phyloP scores from a whole-genome alignment of 2,329 filamentous ascomycete species.

The Rasamsonia emersonii region DNA sequence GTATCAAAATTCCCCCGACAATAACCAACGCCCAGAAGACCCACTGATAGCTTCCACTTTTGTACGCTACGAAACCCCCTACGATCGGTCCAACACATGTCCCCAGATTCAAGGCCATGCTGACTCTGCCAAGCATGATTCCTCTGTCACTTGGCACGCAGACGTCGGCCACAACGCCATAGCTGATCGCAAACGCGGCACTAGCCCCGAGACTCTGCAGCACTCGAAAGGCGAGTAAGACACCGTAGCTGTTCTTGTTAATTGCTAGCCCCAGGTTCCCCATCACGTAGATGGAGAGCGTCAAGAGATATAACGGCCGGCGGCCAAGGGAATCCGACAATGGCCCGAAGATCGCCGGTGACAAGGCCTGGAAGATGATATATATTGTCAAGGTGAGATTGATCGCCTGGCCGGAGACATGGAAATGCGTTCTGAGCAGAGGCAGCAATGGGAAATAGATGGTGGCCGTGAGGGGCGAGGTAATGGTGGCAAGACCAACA shows the following conservation, averaged over 20 bases:
- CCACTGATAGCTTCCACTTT: constrained; percentile 25
- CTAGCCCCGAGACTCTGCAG: constrained; percentile 29
- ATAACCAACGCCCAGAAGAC: constrained; percentile 44
- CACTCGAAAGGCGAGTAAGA: constrained; percentile 25
- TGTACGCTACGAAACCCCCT: constrained; percentile 25
- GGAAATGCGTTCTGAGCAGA: constrained; percentile 30
- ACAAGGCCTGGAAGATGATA: constrained; percentile 45
- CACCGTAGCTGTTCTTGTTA: constrained; percentile 20
- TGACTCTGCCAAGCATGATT: constrained; percentile 30
- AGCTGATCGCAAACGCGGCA: constrained; percentile 31
- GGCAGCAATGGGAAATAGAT: constrained; percentile 40
- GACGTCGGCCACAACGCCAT: constrained; percentile 31
- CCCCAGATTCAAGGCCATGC: constrained; percentile 21
- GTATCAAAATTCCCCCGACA: constrained; percentile 28
- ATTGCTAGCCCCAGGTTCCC: constrained; percentile 31
- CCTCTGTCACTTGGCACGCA: constrained; percentile 28
- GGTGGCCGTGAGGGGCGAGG: constrained; percentile 9
- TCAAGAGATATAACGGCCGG: constrained; percentile 42
- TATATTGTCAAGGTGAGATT: constrained; percentile 40
- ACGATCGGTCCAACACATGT: constrained; percentile 26
- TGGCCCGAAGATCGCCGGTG: constrained; percentile 43
- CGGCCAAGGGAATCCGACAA: constrained; percentile 43
- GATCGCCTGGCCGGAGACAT: constrained; percentile 26
- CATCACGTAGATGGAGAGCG: constrained; percentile 37
- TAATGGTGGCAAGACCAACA: too few species aligned